Conservation (phyloP, 2,329 filamentous ascomycete genomes). For the Aspergillus pseudoglaucus region DNA sequence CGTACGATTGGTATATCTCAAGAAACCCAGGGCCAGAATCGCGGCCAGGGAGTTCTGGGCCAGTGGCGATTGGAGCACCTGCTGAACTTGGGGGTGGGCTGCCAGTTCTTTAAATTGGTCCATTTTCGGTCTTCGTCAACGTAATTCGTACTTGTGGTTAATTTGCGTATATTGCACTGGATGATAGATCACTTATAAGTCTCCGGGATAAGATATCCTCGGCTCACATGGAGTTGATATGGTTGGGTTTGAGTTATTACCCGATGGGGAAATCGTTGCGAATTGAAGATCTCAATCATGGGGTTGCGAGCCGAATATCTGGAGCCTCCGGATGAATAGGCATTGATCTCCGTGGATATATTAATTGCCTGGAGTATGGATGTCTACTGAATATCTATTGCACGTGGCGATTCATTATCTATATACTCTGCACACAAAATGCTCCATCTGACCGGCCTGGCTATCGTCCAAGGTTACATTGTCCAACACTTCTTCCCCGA, state of each 20-base stretch:
- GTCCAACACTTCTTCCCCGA: conserved; percentile 23
- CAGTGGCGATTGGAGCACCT: conserved; percentile 19
- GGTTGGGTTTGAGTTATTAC: background rate
- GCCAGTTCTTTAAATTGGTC: background rate
- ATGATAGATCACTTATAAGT: background rate
- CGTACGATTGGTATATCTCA: conserved; percentile 22
- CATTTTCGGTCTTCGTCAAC: background rate
- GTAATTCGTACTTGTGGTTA: no score
- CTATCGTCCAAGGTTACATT: conserved; percentile 23
- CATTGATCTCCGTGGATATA: no score
- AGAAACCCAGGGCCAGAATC: conserved; percentile 16
- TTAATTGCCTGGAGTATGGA: no score
- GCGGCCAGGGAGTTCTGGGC: conserved; percentile 21
- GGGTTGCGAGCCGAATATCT: no score
- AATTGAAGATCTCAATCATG: background rate
- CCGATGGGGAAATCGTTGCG: conserved; percentile 2
- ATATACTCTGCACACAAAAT: background rate
- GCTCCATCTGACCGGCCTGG: conserved; percentile 12
- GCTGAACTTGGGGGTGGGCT: conserved; percentile 19
- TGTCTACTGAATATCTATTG: no score
- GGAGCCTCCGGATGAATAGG: no score
- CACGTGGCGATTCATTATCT: background rate
- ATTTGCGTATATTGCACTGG: background rate
- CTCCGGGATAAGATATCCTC: background rate
- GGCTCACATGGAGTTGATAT: conserved; percentile 3